These are phyloP conservation scores for Austroboletus rostrupii DNA, from an alignment of 1,284 basidiomycete genomes.

Conservation along the genomic window DNA sequence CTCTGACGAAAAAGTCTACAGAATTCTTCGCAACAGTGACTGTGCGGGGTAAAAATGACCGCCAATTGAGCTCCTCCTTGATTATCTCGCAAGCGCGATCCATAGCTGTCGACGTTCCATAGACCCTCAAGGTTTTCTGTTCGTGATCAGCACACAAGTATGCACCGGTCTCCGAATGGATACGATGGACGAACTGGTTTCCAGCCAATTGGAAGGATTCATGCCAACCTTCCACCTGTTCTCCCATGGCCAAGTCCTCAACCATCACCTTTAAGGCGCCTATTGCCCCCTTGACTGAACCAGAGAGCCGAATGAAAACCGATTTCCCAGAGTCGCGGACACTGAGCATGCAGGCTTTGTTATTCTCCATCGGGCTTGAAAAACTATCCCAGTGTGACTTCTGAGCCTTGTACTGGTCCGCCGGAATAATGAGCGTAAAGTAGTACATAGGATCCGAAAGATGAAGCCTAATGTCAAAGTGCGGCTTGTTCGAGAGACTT, in stretches of 20 bases:
- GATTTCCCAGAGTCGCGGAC: slow-evolving; percentile 16
- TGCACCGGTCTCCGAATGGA: slow-evolving; percentile 36
- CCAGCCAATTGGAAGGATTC: slow-evolving; percentile 31
- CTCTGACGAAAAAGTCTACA: slow-evolving; percentile 46
- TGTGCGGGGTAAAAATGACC: slow-evolving; percentile 39
- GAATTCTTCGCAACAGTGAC: slow-evolving; percentile 33
- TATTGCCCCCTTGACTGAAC: slow-evolving; percentile 42
- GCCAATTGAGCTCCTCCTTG: slow-evolving; percentile 39
- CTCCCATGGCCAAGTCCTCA: slow-evolving; percentile 49
- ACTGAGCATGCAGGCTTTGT: slow-evolving; percentile 25
- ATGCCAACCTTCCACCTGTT: slow-evolving; percentile 48
- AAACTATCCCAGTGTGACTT: slow-evolving; percentile 44
- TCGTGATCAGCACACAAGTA: slow-evolving; percentile 43
- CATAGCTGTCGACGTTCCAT: slow-evolving; percentile 35
- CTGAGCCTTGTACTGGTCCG: slow-evolving; percentile 49
- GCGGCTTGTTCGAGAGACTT: slow-evolving; percentile 23
- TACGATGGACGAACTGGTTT: slow-evolving; percentile 32
- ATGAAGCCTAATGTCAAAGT: slow-evolving; percentile 33
- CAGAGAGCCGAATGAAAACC: slow-evolving; percentile 29
- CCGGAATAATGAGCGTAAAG: slow-evolving; percentile 44
- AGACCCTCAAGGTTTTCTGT: slow-evolving; percentile 38
- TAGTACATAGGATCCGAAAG: slow-evolving; percentile 41
- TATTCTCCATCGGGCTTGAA: slow-evolving; percentile 30
- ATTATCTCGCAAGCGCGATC: slow-evolving; percentile 39
- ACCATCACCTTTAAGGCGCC: slow-evolving; percentile 58